Evolutionary conservation across 2,329 filamentous ascomycete genomes (phyloP).

Genomic region (Aureobasidium musti): DNA sequence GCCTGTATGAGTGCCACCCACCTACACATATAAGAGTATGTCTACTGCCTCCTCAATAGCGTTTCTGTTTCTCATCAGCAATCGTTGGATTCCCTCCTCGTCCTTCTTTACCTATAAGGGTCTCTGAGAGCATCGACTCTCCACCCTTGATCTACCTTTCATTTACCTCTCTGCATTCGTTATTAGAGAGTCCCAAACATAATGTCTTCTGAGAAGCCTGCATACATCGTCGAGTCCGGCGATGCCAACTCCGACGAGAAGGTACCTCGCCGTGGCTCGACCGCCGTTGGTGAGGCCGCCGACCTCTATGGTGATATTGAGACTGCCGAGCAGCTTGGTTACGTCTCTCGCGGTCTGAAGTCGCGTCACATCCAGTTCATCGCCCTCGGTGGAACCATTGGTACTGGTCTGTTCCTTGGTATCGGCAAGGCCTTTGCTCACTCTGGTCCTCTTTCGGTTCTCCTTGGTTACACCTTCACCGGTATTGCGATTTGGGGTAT

Average conservation of each 20-base stretch:
- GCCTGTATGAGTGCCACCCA: not conserved
- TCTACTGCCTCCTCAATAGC: not conserved
- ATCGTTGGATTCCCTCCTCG: not conserved
- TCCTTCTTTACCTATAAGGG: conserved; percentile 12
- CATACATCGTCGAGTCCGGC: conserved; percentile 22
- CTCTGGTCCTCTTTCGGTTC: conserved; percentile 26
- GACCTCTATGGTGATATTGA: conserved; percentile 56
- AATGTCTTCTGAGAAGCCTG: conserved; percentile 29
- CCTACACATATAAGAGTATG: conserved; percentile 18
- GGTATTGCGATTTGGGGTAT: conserved; percentile 42
- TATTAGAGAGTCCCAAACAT: not conserved
- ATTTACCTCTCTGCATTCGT: not conserved
- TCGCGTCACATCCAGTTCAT: conserved; percentile 62
- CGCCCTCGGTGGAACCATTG: conserved; percentile 60
- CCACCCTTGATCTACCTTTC: not conserved
- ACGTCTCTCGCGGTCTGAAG: conserved; percentile 55
- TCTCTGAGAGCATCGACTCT: conserved; percentile 13
- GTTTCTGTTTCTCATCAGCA: conserved; percentile 1
- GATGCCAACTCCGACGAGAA: conserved; percentile 23
- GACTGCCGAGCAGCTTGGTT: conserved; percentile 55
- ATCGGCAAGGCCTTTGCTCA: conserved; percentile 32
- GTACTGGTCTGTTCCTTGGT: conserved; percentile 32
- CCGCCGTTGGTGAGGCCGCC: conserved; percentile 49
- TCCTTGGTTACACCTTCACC: conserved; percentile 29
- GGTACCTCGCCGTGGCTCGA: conserved; percentile 30